A percentile compares a stretch with the other conserved stretches of the same genome.
Evolutionary conservation across 1,284 basidiomycete species (phyloP).

Genomic region (Sphagnurus paluster): DNA sequence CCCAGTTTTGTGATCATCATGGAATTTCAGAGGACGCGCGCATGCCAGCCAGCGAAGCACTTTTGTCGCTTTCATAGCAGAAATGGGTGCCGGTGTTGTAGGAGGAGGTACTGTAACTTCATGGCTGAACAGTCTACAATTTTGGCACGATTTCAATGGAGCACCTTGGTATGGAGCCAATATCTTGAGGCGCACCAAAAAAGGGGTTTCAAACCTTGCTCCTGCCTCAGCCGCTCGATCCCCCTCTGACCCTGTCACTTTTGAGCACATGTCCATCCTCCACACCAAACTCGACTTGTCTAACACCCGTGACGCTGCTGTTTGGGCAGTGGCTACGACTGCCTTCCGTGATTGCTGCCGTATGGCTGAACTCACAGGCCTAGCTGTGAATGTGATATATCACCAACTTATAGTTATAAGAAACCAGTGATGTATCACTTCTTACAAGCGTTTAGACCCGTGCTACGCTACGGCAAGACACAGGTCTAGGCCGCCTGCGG

Average conservation of each 20-base stretch:
- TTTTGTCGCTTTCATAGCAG: background rate
- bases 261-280: slow-evolving; percentile 30
- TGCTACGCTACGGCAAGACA: no score
- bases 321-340: slow-evolving; percentile 22
- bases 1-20: slow-evolving; percentile 22
- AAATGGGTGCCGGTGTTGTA: background rate
- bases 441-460: no score
- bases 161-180: slow-evolving; percentile 29
- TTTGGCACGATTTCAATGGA: slow-evolving; percentile 33
- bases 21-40: slow-evolving; percentile 15
- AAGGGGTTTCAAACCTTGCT: slow-evolving; percentile 24
- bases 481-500: no score
- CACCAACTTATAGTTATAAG: no score
- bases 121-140: slow-evolving; percentile 30
- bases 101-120: background rate
- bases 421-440: no score
- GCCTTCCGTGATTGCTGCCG: slow-evolving; percentile 19
- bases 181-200: slow-evolving; percentile 19
- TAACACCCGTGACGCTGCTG: slow-evolving; percentile 19
- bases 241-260: slow-evolving; percentile 30
- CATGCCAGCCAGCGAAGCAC: slow-evolving; percentile 22
- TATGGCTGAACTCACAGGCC: background rate
- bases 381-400: no score
- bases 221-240: slow-evolving; percentile 21
- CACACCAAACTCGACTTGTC: slow-evolving; percentile 23